phyloP scores from a whole-genome alignment of 108 stramenopile species.

The Nitzschia inconspicua region DNA sequence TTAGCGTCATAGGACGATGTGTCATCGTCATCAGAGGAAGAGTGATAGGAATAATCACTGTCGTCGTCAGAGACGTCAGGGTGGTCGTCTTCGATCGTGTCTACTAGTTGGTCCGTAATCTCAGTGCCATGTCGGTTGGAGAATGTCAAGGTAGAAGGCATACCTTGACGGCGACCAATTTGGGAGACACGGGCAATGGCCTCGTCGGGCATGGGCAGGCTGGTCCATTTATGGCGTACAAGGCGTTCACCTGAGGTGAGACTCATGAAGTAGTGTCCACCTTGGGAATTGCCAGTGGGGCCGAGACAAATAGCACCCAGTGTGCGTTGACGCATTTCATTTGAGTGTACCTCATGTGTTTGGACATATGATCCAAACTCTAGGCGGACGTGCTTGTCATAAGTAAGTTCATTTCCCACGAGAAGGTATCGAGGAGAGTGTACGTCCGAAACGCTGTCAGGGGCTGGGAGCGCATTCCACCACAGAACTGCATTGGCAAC shows the following conservation, averaged over 20 bases:
- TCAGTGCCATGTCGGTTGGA: too few species aligned
- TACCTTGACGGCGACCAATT: too few species aligned
- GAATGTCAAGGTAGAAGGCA: too few species aligned
- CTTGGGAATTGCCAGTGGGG: conserved; percentile 25
- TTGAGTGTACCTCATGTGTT: conserved; percentile 30
- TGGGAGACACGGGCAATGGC: too few species aligned
- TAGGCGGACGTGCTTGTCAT: conserved; percentile 17
- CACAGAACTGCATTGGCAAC: conserved; percentile 11
- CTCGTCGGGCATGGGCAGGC: conserved; percentile 12
- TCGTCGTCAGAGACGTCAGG: too few species aligned
- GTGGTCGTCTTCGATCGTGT: too few species aligned
- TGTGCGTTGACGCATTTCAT: conserved; percentile 16
- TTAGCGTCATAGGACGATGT: conserved; percentile 7
- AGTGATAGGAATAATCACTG: too few species aligned
- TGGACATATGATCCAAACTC: conserved; percentile 39
- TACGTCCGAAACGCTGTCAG: conserved; percentile 6
- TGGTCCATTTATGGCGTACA: conserved; percentile 11
- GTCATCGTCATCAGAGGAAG: too few species aligned
- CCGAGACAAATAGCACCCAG: conserved; percentile 21
- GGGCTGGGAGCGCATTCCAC: conserved; percentile 12
- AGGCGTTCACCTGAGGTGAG: conserved; percentile 14
- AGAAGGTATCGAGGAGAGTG: conserved; percentile 25
- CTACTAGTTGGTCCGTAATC: too few species aligned
- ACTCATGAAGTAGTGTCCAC: conserved; percentile 30
- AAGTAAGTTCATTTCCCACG: neutral